Evolutionary conservation across 169 alveolate genomes (phyloP).

Genomic region (Sarcocystis neurona): DNA sequence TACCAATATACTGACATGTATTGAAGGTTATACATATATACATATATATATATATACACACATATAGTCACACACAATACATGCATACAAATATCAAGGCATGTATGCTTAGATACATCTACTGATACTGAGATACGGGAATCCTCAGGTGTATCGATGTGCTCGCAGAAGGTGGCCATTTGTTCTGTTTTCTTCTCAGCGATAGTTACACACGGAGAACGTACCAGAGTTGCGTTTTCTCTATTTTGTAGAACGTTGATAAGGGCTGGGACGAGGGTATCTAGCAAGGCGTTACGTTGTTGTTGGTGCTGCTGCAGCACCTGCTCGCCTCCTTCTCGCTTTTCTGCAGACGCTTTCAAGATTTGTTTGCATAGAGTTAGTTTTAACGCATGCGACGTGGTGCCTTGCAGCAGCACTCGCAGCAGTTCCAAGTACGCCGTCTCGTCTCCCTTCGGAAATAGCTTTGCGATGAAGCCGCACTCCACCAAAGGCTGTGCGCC

Average conservation of each 20-base stretch:
- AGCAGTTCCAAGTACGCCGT: constrained; percentile 37
- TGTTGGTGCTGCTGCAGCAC: no score
- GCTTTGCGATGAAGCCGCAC: constrained; percentile 41
- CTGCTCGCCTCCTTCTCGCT: neutral
- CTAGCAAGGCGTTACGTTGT: neutral
- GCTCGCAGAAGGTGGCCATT: no score
- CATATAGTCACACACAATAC: no score
- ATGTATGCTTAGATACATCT: no score
- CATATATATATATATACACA: no score
- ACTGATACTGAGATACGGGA: no score
- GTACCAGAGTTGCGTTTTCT: neutral
- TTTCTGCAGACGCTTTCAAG: constrained; percentile 11
- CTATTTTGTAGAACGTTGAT: neutral
- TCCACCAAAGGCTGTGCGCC: constrained; percentile 23
- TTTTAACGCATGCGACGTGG: neutral
- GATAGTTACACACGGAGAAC: neutral
- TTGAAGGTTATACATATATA: no score
- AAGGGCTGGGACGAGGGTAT: constrained; percentile 35
- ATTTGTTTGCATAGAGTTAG: constrained; percentile 34
- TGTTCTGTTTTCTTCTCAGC: neutral
- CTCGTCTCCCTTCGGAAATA: constrained; percentile 34
- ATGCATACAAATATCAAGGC: no score
- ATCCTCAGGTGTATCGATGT: no score
- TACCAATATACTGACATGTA: no score
- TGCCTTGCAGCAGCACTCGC: neutral